phyloP scores from a whole-genome alignment of 768 basidiomycete genomes.

The Tulasnella sp. region DNA sequence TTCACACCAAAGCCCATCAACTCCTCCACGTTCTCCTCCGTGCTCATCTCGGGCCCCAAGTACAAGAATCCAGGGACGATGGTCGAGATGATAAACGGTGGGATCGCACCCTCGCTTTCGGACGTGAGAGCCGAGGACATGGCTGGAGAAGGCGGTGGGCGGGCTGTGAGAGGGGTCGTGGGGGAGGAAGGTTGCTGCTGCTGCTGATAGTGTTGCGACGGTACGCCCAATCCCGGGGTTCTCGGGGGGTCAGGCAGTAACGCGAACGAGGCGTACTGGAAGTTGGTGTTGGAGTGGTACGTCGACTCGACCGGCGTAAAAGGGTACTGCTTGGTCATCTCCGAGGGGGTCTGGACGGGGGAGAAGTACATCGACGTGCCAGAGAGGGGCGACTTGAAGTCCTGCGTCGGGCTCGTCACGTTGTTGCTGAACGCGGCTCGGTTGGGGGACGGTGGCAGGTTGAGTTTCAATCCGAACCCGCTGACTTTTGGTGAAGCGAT shows the following conservation, averaged over 20 bases:
- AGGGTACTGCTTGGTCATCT: slow-evolving; percentile 39
- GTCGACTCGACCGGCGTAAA: slow-evolving; percentile 31
- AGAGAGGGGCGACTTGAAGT: slow-evolving; percentile 18
- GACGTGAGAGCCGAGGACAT: slow-evolving; percentile 54
- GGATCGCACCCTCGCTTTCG: slow-evolving; percentile 21
- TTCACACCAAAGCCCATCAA: slow-evolving; percentile 66
- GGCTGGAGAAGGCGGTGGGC: slow-evolving; percentile 52
- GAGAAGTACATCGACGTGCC: slow-evolving; percentile 24
- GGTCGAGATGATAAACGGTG: slow-evolving; percentile 74
- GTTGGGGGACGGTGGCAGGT: slow-evolving; percentile 12
- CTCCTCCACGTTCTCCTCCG: slow-evolving; percentile 68
- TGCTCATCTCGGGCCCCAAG: slow-evolving; percentile 82
- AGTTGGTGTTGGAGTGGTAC: slow-evolving; percentile 33
- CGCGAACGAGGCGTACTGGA: slow-evolving; percentile 26
- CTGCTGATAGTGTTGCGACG: slow-evolving; percentile 38
- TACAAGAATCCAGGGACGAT: slow-evolving; percentile 89
- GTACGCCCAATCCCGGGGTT: slow-evolving; percentile 32
- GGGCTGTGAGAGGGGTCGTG: slow-evolving; percentile 38
- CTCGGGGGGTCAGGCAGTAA: background rate
- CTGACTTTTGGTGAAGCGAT: slow-evolving; percentile 10
- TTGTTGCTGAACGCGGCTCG: background rate
- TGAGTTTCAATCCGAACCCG: background rate
- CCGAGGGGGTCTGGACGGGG: slow-evolving; percentile 35
- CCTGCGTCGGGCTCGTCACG: background rate
- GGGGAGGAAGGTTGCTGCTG: slow-evolving; percentile 34